Percentiles rank a stretch among this genome's conserved stretches.
Conservation (phyloP, 352 stramenopile species). For the Phytopythium ostracodes region DNA sequence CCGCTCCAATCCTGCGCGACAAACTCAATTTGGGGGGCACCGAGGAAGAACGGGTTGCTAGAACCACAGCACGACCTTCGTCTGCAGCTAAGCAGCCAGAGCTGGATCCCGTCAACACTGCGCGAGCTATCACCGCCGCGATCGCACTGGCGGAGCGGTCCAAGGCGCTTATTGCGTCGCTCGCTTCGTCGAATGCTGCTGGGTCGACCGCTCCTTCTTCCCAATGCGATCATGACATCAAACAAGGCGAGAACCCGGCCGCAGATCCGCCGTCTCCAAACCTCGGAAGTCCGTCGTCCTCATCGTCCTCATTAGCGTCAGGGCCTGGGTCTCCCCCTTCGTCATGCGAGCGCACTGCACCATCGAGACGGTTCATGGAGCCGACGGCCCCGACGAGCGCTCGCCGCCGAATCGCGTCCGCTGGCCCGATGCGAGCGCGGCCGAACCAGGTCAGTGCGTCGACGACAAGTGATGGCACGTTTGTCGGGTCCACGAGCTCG, state of each 20-base stretch:
- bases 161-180: conserved; percentile 36
- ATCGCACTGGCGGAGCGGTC: conserved; percentile 31
- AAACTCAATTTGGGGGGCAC: not conserved
- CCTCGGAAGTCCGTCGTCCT: conserved; percentile 3
- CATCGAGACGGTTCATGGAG: not conserved
- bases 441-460: not conserved
- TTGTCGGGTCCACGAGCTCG: conserved; percentile 61
- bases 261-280: not conserved
- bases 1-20: not conserved
- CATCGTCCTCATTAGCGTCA: conserved; percentile 24
- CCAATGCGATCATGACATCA: not conserved
- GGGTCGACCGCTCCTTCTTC: not conserved
- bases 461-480: conserved; percentile 16
- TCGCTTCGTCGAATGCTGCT: conserved; percentile 8
- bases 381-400: not conserved
- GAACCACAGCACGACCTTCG: not conserved
- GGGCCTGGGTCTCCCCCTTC: conserved; percentile 8
- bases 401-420: conserved; percentile 13
- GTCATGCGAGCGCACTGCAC: not conserved
- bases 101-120: not conserved
- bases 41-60: not conserved
- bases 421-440: conserved; percentile 11
- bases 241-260: conserved; percentile 12
- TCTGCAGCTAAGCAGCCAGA: not conserved
- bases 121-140: conserved; percentile 26